These are phyloP conservation scores for Epichloe brachyelytri DNA, from an alignment of 2,329 filamentous ascomycete species.

Conservation along the genomic window DNA sequence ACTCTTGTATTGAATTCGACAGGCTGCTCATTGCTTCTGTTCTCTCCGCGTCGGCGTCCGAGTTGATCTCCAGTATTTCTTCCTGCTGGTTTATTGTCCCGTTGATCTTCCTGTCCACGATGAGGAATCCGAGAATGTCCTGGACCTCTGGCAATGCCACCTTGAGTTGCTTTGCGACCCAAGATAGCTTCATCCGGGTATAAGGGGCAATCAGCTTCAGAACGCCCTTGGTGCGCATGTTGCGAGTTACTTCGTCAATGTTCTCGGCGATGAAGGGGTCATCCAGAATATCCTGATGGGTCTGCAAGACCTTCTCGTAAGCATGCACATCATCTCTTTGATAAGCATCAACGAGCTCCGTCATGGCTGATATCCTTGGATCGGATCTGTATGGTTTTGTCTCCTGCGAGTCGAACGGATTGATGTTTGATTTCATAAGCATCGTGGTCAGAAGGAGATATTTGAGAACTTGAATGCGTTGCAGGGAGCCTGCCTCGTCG, in stretches of 20 bases:
- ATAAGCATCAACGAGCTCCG: slow-evolving; percentile 89
- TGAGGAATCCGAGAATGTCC: slow-evolving; percentile 90
- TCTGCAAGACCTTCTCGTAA: slow-evolving; percentile 78
- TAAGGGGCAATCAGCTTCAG: slow-evolving; percentile 90
- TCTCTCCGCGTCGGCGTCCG: slow-evolving; percentile 59
- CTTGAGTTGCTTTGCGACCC: slow-evolving; percentile 78
- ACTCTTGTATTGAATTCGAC: slow-evolving; percentile 51
- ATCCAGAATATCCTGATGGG: slow-evolving; percentile 76
- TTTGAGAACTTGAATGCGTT: slow-evolving; percentile 93
- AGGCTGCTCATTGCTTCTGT: slow-evolving; percentile 61
- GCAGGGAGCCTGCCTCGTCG: slow-evolving; percentile 91
- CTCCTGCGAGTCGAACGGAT: slow-evolving; percentile 96
- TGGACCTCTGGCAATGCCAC: slow-evolving; percentile 79
- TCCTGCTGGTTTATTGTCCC: slow-evolving; percentile 83
- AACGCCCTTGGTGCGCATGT: slow-evolving; percentile 93
- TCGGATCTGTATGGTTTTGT: slow-evolving; percentile 97
- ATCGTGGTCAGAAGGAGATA: slow-evolving; percentile 94
- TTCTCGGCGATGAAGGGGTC: slow-evolving; percentile 98
- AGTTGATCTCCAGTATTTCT: slow-evolving; percentile 71
- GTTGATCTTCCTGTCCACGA: slow-evolving; percentile 75
- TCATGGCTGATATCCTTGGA: slow-evolving; percentile 92
- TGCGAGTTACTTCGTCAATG: slow-evolving; percentile 95
- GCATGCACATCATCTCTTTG: slow-evolving; percentile 87
- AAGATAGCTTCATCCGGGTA: slow-evolving; percentile 75
- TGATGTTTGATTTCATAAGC: slow-evolving; percentile 97